These are phyloP conservation scores for Hortiboletus campestris DNA, from an alignment of 768 basidiomycete genomes.

Conservation along the genomic window DNA sequence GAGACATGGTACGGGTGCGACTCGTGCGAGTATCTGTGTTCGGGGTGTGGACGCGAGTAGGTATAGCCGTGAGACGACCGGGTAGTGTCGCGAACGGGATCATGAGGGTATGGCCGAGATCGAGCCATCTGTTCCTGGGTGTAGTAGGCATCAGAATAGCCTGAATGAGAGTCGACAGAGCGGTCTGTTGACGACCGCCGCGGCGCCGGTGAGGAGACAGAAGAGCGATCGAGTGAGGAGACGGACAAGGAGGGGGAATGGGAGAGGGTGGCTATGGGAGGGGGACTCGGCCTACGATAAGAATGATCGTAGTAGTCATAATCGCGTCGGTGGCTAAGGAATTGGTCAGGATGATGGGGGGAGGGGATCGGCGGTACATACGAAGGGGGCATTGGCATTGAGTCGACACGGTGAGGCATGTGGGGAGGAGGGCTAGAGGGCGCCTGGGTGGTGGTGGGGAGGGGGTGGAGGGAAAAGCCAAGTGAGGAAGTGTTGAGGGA, in stretches of 20 bases:
- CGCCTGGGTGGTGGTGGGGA: conserved; percentile 14
- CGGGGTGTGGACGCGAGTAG: conserved; percentile 27
- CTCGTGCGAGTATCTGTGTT: conserved; percentile 35
- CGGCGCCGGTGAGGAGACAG: conserved; percentile 57
- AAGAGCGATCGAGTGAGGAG: conserved; percentile 58
- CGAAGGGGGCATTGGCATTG: conserved; percentile 34
- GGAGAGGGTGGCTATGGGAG: conserved; percentile 48
- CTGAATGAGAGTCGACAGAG: conserved; percentile 28
- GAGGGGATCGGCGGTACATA: conserved; percentile 25
- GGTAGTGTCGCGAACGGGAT: conserved; percentile 32
- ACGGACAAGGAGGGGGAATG: conserved; percentile 62
- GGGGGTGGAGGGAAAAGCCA: conserved; percentile 15
- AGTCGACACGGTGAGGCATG: conserved; percentile 56
- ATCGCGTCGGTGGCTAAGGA: conserved; percentile 34
- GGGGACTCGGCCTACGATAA: conserved; percentile 44
- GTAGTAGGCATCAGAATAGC: conserved; percentile 39
- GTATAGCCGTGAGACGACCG: conserved; percentile 38
- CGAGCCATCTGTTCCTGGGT: conserved; percentile 35
- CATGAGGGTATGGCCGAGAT: conserved; percentile 33
- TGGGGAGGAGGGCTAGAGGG: conserved; percentile 17
- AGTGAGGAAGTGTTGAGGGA: conserved; percentile 23
- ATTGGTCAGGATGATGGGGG: conserved; percentile 33
- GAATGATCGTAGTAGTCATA: conserved; percentile 43
- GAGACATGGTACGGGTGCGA: conserved; percentile 32
- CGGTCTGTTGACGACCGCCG: conserved; percentile 40